Evolutionary conservation across 192 early-diverging fungal genomes (phyloP), one percentile per base, ranked within the genome.

Genomic region (Coemansia sp.): DNA sequence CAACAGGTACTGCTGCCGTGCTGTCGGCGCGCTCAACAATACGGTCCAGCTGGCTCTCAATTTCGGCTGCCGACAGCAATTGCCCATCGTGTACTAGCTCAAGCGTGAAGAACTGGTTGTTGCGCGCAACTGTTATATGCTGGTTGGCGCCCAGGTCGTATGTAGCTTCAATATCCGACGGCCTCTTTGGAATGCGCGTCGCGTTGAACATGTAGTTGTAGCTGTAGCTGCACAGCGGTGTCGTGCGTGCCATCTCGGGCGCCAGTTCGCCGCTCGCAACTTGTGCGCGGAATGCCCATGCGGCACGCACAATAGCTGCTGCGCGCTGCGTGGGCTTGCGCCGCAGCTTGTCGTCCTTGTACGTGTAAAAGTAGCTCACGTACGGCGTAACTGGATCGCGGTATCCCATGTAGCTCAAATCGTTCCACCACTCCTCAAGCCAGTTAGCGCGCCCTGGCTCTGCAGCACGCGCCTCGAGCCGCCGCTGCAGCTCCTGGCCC

Each of bases 141-240:
- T 88, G 85, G 85, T 95, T 91, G 55, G 78, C 69, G 3, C 67
- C 61, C 49, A 93, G 90, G 54, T 93, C 90, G 54, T 85, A 88
- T 7, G 79, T 84, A 19, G 81, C 78, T 49, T 91, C 93, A 62
- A 83, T 79, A 75, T 99, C 97, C 11, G 88, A 87, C 5, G 94
- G 93, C 73, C 89, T 89, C 64, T 78, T 70, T 38, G 97, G 95
- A 57, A 95, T 88, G 59, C 97, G 92, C 78, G 90, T 92, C 37
- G 93, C 88, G 77, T 97, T 95, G 87, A 99, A 99, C 92, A 99
- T 88, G 81, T 88, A 96, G 78, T 92, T 90, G 87, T 96, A 97
- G 60, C 93, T 92, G 62, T 93, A 78, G 82, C 89, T 90, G 75
- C 92, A 94, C 67, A 99, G 76, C 22, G 95, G 90, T 13, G 83